Evolutionary conservation across 257 asterid species (phyloP), one percentile per base, ranked within the genome.

Genomic region (Solanum chilense): DNA sequence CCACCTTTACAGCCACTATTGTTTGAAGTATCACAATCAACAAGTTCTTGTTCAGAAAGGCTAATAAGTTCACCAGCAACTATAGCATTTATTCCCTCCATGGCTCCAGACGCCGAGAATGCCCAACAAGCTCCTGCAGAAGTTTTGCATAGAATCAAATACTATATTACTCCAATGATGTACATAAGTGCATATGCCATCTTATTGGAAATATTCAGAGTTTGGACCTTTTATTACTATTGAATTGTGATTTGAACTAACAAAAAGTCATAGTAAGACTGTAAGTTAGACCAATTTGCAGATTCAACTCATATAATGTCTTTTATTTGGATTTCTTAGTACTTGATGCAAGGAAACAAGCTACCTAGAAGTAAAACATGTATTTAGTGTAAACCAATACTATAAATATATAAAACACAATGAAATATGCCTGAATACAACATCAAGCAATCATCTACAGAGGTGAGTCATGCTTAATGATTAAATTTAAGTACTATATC

Each of bases 111-210:
- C 7, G 93, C 76, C 6, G 93, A 91, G 84, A 91, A 91, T 42
- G 91, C 90, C 93, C 90, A 91, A 47, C 91, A 86, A 85, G 90
- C 86, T 86, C 91, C 91, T 91, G 35, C 71, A 66, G 11, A 83
- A 60, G 44, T 29, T 64, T 12, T 33, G 45, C 7, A 29, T 9
- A 39, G 25, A 78, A 78, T 45, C 16, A 78, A 45, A 78, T 45
- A 39, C 9, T 39, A 45, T 27, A 78, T 45, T 27, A 9, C 41
- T 27, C 84, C 9, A 78, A 5, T 15, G 84, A 78, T 27, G 84
- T 78, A 78, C 27, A 25, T 45, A 45, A 45, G 11, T 45, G 62
- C 84, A 27, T 45, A 47, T 27, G n/a, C 3, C 83, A 42, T 76
- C n/a, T 78, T 45, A 44, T 45, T 45, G 42, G 21, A 21, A 73